Evolutionary conservation across 1,284 basidiomycete genomes (phyloP), one percentile per base, ranked within the genome.

Genomic region (Pulveroboletus sp.): DNA sequence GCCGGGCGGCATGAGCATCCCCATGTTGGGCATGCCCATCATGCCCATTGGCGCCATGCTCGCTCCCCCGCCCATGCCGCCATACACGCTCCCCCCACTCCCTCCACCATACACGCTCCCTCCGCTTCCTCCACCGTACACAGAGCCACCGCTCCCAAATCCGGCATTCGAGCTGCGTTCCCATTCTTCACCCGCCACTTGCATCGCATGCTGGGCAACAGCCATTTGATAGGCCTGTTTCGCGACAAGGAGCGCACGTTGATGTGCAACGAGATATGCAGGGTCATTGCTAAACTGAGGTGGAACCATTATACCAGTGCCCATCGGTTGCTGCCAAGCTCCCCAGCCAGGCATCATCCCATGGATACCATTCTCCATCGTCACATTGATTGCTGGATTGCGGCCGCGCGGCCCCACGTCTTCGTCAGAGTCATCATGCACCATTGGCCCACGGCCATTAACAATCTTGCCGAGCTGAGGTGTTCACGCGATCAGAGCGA

Each of bases 151-250:
- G 10, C 63, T 62, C 22, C 60, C 61, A 59, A 75, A 78, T 20
- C 81, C 79, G 29, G 80, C 62, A 43, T 75, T 82, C 49, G 89
- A 91, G 12, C 84, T 81, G 40, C 90, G 84, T 67, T 93, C 91
- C 91, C 91, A 92, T 67, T 92, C 89, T 50, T 93, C 91, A 25
- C 81, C 89, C 15, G 91, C 91, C 15, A 84, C 82, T 3, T 84
- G 86, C 81, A 92, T 87, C 14, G 91, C 91, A 63, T 92, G 90
- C 69, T 91, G 91, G 7, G 91, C 91, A 47, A 92, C 88, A 12
- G 90, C 87, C 77, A 87, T 84, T 72, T 92, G 90, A 67, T 91
- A 92, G 4, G 91, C 85, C 68, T 92, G 91, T 70, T 92, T 92
- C 49, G 91, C 91, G 49, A 79, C 77, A 73, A 89, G 76, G 81